phyloP scores from a whole-genome alignment of 2,329 filamentous ascomycete genomes.

The Penicillium palitans region DNA sequence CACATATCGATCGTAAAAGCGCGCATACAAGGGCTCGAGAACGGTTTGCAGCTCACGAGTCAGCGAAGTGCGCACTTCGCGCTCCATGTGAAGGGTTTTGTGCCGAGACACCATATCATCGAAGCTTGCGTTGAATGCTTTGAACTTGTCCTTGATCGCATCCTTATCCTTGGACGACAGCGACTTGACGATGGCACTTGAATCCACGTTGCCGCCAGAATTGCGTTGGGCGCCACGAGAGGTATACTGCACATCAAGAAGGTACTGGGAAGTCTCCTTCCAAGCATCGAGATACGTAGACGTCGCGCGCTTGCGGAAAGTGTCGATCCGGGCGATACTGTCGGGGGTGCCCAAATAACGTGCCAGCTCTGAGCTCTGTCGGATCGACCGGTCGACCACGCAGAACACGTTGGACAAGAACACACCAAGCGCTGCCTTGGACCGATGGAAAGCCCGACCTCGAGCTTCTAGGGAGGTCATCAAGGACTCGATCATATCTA shows the following conservation, averaged over 20 bases:
- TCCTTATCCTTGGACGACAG: conserved; percentile 91
- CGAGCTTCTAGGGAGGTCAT: conserved; percentile 74
- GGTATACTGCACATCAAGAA: conserved; percentile 91
- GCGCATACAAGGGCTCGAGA: conserved; percentile 88
- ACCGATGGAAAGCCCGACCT: conserved; percentile 69
- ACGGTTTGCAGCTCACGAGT: conserved; percentile 84
- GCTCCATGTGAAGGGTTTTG: conserved; percentile 84
- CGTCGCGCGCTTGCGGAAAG: conserved; percentile 84
- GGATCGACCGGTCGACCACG: conserved; percentile 80
- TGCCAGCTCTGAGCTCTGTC: conserved; percentile 70
- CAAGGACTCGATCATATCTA: conserved; percentile 82
- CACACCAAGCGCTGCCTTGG: conserved; percentile 77
- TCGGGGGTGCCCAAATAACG: conserved; percentile 64
- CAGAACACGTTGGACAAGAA: conserved; percentile 88
- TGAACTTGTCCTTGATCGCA: conserved; percentile 93
- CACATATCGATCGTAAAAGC: conserved; percentile 97
- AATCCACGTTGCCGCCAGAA: conserved; percentile 68
- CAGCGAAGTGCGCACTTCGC: conserved; percentile 78
- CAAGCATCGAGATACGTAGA: conserved; percentile 81
- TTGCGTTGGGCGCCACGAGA: conserved; percentile 70
- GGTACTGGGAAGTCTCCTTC: conserved; percentile 79
- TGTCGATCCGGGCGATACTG: conserved; percentile 68
- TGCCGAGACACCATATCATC: conserved; percentile 84
- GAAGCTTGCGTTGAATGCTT: conserved; percentile 84
- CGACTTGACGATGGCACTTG: conserved; percentile 77